phyloP scores from a whole-genome alignment of 169 alveolate genomes.

The Besnoitia besnoiti region DNA sequence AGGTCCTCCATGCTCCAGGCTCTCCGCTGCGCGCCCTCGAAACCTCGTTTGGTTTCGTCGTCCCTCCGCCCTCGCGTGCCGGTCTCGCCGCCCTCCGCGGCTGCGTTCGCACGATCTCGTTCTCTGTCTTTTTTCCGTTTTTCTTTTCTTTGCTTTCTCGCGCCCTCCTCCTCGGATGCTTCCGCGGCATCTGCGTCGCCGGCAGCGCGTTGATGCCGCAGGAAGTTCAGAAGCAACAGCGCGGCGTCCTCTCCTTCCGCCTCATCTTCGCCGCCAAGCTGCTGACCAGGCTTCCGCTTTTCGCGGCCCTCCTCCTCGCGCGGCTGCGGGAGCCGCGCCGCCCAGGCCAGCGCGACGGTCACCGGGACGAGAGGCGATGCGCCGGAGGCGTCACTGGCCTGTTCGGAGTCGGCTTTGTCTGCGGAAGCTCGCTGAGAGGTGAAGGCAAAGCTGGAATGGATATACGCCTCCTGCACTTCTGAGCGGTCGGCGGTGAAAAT shows the following conservation, averaged over 20 bases:
- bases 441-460: constrained; percentile 6
- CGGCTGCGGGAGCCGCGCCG: not conserved
- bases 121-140: no score
- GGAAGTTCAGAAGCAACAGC: not conserved
- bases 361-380: not conserved
- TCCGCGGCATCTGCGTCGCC: not conserved
- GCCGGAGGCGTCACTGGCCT: not conserved
- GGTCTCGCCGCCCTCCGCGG: no score
- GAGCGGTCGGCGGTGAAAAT: not conserved
- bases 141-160: not conserved
- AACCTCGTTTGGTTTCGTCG: not conserved
- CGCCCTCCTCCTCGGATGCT: not conserved
- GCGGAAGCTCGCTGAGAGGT: not conserved
- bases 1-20: not conserved
- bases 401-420: not conserved
- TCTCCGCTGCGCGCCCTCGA: not conserved
- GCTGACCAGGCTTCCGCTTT: no score
- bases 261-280: not conserved
- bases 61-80: no score
- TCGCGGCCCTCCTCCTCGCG: not conserved
- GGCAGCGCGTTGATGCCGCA: no score
- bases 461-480: not conserved
- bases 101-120: no score
- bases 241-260: not conserved
- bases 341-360: not conserved